Evolutionary conservation across 2,329 filamentous ascomycete species (phyloP).

Genomic region (Myriangium duriaei): DNA sequence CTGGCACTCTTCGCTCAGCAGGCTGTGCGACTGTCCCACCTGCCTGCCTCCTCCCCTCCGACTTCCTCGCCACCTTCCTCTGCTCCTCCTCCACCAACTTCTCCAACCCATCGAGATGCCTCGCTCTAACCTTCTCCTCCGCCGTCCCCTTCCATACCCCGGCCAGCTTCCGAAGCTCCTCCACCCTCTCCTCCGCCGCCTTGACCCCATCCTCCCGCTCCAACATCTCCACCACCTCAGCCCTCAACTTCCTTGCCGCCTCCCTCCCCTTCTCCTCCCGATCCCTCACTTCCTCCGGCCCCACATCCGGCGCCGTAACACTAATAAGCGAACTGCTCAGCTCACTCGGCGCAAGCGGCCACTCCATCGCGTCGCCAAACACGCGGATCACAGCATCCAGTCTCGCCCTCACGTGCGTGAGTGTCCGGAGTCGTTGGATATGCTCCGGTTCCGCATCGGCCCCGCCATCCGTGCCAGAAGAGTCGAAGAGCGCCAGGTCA

Average conservation of each 20-base stretch:
- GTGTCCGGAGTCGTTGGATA: constrained; percentile 66
- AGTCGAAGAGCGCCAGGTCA: constrained; percentile 60
- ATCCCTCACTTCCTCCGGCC: constrained; percentile 43
- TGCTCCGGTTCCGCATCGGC: constrained; percentile 41
- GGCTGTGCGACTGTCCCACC: constrained; percentile 14
- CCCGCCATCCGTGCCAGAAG: constrained; percentile 36
- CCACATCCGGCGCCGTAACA: constrained; percentile 70
- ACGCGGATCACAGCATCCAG: constrained; percentile 80
- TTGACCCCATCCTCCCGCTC: constrained; percentile 52
- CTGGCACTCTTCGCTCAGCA: constrained; percentile 17
- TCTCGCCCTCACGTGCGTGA: constrained; percentile 70
- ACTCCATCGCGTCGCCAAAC: constrained; percentile 93
- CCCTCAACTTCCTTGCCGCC: constrained; percentile 55
- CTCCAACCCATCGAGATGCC: constrained; percentile 69
- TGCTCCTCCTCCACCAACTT: constrained; percentile 69
- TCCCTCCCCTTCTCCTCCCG: constrained; percentile 81
- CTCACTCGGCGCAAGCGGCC: constrained; percentile 81
- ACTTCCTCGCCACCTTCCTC: constrained; percentile 29
- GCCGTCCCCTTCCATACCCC: constrained; percentile 91
- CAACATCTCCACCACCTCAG: constrained; percentile 60
- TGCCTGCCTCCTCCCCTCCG: constrained; percentile 12
- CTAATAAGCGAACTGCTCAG: constrained; percentile 81
- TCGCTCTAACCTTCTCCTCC: constrained; percentile 73
- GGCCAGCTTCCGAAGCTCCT: constrained; percentile 62
- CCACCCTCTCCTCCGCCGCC: constrained; percentile 60